Conservation (phyloP, 75 land plant species). For the Sequoia sempervirens region DNA sequence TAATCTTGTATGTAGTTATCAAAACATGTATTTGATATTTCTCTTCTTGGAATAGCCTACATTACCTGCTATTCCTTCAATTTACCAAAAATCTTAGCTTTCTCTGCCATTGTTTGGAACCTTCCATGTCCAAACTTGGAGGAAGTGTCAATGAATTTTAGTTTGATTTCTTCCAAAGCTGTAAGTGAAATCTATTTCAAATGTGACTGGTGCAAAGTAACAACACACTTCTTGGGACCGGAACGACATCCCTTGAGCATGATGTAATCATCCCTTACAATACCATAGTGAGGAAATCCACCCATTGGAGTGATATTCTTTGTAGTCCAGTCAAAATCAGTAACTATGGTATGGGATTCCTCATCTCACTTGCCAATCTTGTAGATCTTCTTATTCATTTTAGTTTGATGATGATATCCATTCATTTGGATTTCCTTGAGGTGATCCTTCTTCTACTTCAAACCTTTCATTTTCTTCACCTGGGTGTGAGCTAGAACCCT, state of each 20-base stretch:
- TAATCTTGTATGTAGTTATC: no score
- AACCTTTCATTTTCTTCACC: slow-evolving; percentile 56
- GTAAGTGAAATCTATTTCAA: slow-evolving; percentile 39
- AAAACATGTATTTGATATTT: no score
- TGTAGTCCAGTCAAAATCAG: slow-evolving; percentile 45
- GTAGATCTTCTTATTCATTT: slow-evolving; percentile 62
- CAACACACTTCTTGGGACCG: slow-evolving; percentile 50
- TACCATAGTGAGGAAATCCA: no score
- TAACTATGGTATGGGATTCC: slow-evolving; percentile 31
- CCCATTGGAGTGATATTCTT: no score
- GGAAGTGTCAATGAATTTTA: slow-evolving; percentile 58
- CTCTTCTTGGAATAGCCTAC: no score
- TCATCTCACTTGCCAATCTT: slow-evolving; percentile 43
- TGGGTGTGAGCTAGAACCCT: no score
- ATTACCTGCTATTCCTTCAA: slow-evolving; percentile 16
- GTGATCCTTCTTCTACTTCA: slow-evolving; percentile 69
- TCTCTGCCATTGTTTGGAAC: slow-evolving; percentile 51
- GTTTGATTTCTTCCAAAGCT: slow-evolving; percentile 60
- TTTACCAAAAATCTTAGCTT: slow-evolving; percentile 49
- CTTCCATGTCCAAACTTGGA: slow-evolving; percentile 61
- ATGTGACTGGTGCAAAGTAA: slow-evolving; percentile 50
- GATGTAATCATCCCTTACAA: no score
- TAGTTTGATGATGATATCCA: no score
- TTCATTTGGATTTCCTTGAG: slow-evolving; percentile 92
- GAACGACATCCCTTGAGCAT: slow-evolving; percentile 47